These are phyloP conservation scores for Cladosporium sp. DNA, from an alignment of 2,329 filamentous ascomycete genomes.

Conservation along the genomic window DNA sequence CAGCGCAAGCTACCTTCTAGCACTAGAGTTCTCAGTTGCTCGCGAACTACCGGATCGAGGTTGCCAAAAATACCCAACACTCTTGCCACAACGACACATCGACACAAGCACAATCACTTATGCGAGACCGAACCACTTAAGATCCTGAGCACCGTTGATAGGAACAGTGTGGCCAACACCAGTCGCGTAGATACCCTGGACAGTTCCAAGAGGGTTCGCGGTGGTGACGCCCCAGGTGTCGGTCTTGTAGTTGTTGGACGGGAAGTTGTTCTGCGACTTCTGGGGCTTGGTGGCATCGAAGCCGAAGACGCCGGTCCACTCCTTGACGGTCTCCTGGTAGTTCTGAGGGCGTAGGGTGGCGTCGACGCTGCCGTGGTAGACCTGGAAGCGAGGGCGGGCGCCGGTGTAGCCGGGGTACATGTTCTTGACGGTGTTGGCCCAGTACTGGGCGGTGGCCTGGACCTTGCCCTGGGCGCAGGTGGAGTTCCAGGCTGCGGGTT, in stretches of 20 bases:
- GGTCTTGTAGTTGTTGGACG: conserved; percentile 37
- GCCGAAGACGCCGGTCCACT: conserved; percentile 56
- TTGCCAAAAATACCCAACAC: not conserved
- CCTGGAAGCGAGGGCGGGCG: conserved; percentile 55
- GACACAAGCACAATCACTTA: not conserved
- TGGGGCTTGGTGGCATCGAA: conserved; percentile 32
- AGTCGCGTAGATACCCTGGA: conserved; percentile 39
- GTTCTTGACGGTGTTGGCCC: conserved; percentile 49
- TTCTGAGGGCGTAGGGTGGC: conserved; percentile 54
- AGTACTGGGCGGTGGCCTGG: conserved; percentile 48
- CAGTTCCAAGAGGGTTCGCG: conserved; percentile 24
- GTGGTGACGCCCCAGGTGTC: conserved; percentile 30
- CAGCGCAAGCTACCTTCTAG: not conserved
- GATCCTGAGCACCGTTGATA: conserved; percentile 28
- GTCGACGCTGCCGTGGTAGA: conserved; percentile 59
- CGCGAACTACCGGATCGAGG: not conserved
- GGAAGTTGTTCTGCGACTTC: conserved; percentile 33
- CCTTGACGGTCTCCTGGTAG: conserved; percentile 59
- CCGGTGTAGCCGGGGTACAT: conserved; percentile 57
- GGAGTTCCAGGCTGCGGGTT: conserved; percentile 52
- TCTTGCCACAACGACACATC: not conserved
- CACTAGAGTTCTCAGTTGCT: not conserved
- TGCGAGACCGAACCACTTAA: conserved; percentile 24
- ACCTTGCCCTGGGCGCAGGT: conserved; percentile 53
- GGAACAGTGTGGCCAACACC: conserved; percentile 39